Evolutionary conservation across 148 eudicot genomes (phyloP), one percentile per base, ranked within the genome.

Genomic region (Camellia sinensis): DNA sequence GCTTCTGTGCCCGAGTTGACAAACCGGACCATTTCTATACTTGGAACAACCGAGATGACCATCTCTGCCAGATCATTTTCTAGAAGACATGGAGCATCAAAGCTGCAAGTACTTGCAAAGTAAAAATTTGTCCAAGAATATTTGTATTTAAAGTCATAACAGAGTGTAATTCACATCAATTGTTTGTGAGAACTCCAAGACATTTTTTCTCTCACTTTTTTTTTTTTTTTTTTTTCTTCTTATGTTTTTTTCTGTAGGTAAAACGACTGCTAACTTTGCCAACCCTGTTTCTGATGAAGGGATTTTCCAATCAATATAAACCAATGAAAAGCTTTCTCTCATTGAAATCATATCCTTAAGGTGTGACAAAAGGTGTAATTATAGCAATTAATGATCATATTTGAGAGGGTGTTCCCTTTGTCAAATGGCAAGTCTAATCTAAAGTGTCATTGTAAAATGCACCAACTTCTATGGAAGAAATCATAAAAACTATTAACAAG

Each of bases 1-100:
- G 37, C 37, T 29, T 29, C 37, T 29, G 37, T 29, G 37, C 37
- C 37, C 37, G 37, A 29, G 37, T 29, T 29, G 37, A 29, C 37
- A 29, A 29, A 29, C 37, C 37, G 37, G 37, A 29, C 37, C 37
- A 29, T 29, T 29, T 29, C 37, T 29, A 29, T 29, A 29, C 37
- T 29, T 29, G 37, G 37, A 29, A 29, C 37, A 29, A 29, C 1
- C 37, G 37, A 29, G 37, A 29, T 29, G 37, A 29, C 37, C 37
- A 29, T 29, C 37, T 29, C 37, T 29, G 37, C 37, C 37, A 29
- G 37, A 29, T 29, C 84, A 76, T 92, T 95, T 76, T 95, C 97
- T 0, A 95, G 93, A 77, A 95, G 98, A 81, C 97, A 92, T 50
- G 97, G 98, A 73, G 98, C 98, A 66, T 95, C 97, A 71, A 95